phyloP scores from a whole-genome alignment of 257 asterid genomes.

The Ilex asprella region DNA sequence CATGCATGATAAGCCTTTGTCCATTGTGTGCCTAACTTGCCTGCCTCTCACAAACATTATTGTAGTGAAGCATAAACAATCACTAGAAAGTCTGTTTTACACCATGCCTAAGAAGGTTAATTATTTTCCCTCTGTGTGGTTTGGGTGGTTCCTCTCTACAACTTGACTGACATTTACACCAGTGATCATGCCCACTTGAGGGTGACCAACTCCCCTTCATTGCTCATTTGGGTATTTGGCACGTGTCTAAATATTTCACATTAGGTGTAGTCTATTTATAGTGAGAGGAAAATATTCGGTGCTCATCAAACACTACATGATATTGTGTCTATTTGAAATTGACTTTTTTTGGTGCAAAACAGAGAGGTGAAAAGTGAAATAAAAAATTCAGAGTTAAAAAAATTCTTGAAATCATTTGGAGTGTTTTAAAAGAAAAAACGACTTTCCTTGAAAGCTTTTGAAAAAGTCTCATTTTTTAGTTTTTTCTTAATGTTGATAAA shows the following conservation, averaged over 20 bases:
- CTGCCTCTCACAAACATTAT: slow-evolving; percentile 33
- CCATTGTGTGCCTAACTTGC: slow-evolving; percentile 10
- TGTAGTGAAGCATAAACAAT: slow-evolving; percentile 34
- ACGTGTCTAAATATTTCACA: not conserved
- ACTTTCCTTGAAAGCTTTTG: too few species aligned
- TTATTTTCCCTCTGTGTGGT: not conserved
- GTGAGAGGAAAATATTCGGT: too few species aligned
- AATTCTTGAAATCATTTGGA: too few species aligned
- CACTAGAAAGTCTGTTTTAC: slow-evolving; percentile 33
- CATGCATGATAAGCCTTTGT: slow-evolving; percentile 3
- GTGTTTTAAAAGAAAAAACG: too few species aligned
- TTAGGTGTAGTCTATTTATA: not conserved
- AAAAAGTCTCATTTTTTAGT: too few species aligned
- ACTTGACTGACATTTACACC: not conserved
- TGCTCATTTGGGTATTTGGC: not conserved
- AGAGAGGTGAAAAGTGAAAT: too few species aligned
- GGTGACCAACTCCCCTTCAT: slow-evolving; percentile 33
- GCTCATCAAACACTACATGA: too few species aligned
- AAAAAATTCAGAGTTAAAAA: too few species aligned
- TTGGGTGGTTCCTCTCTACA: too few species aligned
- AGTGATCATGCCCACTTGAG: slow-evolving; percentile 28
- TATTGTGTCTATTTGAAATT: too few species aligned
- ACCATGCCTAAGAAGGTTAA: not conserved
- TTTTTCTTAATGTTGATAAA: too few species aligned
- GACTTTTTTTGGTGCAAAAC: too few species aligned